Conservation (phyloP, 371 early-diverging fungal species). For the Chytridium lagenaria region DNA sequence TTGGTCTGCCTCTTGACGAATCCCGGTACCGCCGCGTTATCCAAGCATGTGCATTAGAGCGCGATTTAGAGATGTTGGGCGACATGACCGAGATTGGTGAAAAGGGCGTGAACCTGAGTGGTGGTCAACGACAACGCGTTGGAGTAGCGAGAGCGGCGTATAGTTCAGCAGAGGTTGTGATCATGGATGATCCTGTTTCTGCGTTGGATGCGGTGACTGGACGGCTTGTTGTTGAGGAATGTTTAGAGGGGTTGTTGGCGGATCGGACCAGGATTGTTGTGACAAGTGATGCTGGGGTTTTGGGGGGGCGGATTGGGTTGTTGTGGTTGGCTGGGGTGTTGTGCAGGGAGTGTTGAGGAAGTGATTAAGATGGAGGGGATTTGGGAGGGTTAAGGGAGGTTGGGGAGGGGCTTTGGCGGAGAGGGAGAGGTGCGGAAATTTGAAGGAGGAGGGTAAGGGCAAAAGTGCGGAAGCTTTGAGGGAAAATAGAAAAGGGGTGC, state of each 20-base stretch:
- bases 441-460: too few species aligned
- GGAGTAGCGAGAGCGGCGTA: conserved; percentile 57
- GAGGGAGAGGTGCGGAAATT: too few species aligned
- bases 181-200: conserved; percentile 39
- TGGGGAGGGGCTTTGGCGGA: conserved; percentile 9
- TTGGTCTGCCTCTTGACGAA: conserved; percentile 48
- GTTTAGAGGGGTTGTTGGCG: conserved; percentile 17
- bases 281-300: too few species aligned
- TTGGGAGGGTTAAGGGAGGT: conserved; percentile 9
- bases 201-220: conserved; percentile 91
- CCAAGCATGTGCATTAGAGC: conserved; percentile 34
- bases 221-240: conserved; percentile 66
- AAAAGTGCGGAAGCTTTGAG: too few species aligned
- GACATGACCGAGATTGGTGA: conserved; percentile 53
- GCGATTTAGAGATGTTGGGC: conserved; percentile 44
- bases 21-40: conserved; percentile 40
- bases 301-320: too few species aligned
- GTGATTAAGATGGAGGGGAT: conserved; percentile 37
- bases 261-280: conserved; percentile 40
- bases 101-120: conserved; percentile 35
- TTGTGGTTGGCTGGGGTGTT: too few species aligned
- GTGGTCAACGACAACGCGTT: conserved; percentile 59
- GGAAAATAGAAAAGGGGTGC: too few species aligned
- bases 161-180: conserved; percentile 25
- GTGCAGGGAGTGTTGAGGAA: conserved; percentile 52